A percentile compares a stretch with the other conserved stretches of the same genome.
phyloP scores from a whole-genome alignment of 352 stramenopile species.

The Globisporangium mamillatum region DNA sequence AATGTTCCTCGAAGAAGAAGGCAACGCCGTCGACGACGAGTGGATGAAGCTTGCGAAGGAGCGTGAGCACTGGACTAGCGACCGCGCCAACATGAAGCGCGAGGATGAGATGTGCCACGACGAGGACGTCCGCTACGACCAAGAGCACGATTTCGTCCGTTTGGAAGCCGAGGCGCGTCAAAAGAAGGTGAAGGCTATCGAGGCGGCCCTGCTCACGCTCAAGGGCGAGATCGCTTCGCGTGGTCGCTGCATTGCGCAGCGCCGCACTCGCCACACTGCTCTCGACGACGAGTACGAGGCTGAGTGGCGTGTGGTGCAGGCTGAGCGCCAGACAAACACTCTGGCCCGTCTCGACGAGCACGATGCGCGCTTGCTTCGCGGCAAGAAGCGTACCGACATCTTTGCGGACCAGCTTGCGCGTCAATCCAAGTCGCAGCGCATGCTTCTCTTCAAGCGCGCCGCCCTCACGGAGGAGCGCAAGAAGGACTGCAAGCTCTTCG shows the following conservation, averaged over 20 bases:
- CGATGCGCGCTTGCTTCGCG: conserved; percentile 57
- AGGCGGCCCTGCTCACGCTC: conserved; percentile 67
- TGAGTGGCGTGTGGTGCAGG: conserved; percentile 79
- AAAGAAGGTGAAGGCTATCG: conserved; percentile 83
- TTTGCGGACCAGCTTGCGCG: conserved; percentile 76
- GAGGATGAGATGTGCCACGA: conserved; percentile 87
- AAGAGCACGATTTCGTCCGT: conserved; percentile 84
- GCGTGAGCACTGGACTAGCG: conserved; percentile 86
- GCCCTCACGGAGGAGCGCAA: conserved; percentile 84
- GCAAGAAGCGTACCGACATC: conserved; percentile 84
- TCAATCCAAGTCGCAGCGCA: conserved; percentile 81
- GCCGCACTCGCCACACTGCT: conserved; percentile 63
- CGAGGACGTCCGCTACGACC: conserved; percentile 79
- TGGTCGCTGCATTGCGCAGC: conserved; percentile 68
- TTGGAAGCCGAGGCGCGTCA: conserved; percentile 68
- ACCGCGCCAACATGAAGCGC: conserved; percentile 87
- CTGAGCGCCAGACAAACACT: conserved; percentile 57
- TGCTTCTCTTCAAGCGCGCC: conserved; percentile 86
- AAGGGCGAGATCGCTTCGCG: conserved; percentile 81
- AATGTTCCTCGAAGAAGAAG: conserved; percentile 74
- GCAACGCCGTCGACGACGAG: conserved; percentile 78
- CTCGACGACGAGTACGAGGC: conserved; percentile 84
- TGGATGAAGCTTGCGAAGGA: conserved; percentile 90
- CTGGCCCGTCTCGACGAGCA: conserved; percentile 68
- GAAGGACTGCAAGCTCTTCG: conserved; percentile 74